Evolutionary conservation across 1,284 basidiomycete genomes (phyloP).

Genomic region (Cryptococcus sp.): DNA sequence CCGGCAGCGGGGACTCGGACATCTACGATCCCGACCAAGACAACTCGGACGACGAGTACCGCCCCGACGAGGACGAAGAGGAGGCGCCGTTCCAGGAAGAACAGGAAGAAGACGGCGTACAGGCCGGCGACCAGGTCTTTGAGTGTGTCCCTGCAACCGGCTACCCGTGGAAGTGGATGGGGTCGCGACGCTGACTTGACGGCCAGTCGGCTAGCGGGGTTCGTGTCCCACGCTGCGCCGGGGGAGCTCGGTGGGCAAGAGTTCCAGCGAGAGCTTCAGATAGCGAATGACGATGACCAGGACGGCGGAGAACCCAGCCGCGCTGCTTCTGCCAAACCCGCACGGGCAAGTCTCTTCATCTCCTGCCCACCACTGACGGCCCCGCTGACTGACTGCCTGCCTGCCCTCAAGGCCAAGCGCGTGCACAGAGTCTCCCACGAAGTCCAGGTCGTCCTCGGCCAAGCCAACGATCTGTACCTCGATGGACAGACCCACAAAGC

Average conservation of each 20-base stretch:
- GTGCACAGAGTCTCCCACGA: constrained; percentile 71
- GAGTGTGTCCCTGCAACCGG: constrained; percentile 18
- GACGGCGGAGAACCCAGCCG: constrained; percentile 14
- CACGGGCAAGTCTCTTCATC: neutral
- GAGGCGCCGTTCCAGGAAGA: constrained; percentile 3
- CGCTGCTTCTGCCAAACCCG: constrained; percentile 8
- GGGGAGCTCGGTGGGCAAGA: constrained; percentile 15
- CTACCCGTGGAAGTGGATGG: neutral
- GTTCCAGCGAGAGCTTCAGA: constrained; percentile 28
- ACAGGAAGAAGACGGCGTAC: constrained; percentile 2
- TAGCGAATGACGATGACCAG: constrained; percentile 29
- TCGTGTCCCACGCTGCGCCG: constrained; percentile 19
- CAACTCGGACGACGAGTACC: constrained; percentile 28
- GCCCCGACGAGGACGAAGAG: constrained; percentile 9
- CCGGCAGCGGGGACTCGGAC: constrained; percentile 2
- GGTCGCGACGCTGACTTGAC: neutral
- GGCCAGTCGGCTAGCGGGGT: constrained; percentile 34
- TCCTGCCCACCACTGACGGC: neutral
- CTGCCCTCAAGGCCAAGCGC: constrained; percentile 42
- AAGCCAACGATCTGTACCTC: constrained; percentile 78
- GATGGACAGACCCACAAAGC: constrained; percentile 66
- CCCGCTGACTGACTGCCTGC: neutral
- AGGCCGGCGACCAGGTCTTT: constrained; percentile 29
- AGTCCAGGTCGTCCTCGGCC: constrained; percentile 73
- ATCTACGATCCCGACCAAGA: constrained; percentile 9